These are phyloP conservation scores for Alternaria brassicicola DNA, from an alignment of 2,329 filamentous ascomycete species.

Conservation along the genomic window DNA sequence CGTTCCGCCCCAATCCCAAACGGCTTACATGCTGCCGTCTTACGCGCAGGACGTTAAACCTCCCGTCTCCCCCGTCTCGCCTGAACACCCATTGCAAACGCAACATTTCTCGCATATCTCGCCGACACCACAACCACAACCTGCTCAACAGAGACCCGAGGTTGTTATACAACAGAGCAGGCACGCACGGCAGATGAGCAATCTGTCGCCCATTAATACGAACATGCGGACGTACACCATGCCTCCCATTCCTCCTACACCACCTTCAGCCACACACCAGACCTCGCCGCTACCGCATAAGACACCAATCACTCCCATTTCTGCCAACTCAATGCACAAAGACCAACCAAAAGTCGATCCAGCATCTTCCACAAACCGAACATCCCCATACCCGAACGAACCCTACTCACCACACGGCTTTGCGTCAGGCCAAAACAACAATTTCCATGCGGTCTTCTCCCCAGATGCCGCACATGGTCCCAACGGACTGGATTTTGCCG, in stretches of 20 bases:
- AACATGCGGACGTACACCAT: slow-evolving; percentile 26
- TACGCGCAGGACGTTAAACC: slow-evolving; percentile 34
- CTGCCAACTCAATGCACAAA: slow-evolving; percentile 20
- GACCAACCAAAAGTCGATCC: slow-evolving; percentile 4
- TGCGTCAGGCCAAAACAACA: slow-evolving; percentile 24
- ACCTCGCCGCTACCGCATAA: slow-evolving; percentile 35
- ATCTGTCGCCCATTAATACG: slow-evolving; percentile 41
- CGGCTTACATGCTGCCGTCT: slow-evolving; percentile 26
- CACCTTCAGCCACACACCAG: slow-evolving; percentile 26
- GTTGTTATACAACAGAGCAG: slow-evolving; percentile 27
- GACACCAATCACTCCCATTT: slow-evolving; percentile 39
- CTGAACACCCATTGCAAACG: slow-evolving; percentile 25
- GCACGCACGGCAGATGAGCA: slow-evolving; percentile 43
- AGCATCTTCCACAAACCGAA: slow-evolving; percentile 15
- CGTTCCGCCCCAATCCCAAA: slow-evolving; percentile 31
- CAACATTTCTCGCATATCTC: slow-evolving; percentile 34
- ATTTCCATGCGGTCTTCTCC: slow-evolving; percentile 43
- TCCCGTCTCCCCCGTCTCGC: slow-evolving; percentile 34
- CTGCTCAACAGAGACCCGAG: slow-evolving; percentile 20
- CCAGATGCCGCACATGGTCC: slow-evolving; percentile 48
- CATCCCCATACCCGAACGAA: slow-evolving; percentile 25
- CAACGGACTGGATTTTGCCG: slow-evolving; percentile 44
- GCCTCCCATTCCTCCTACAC: slow-evolving; percentile 38
- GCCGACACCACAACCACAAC: slow-evolving; percentile 25
- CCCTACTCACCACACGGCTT: slow-evolving; percentile 46